These are phyloP conservation scores for Mycena rebaudengoi DNA, from an alignment of 768 basidiomycete genomes.

Conservation along the genomic window DNA sequence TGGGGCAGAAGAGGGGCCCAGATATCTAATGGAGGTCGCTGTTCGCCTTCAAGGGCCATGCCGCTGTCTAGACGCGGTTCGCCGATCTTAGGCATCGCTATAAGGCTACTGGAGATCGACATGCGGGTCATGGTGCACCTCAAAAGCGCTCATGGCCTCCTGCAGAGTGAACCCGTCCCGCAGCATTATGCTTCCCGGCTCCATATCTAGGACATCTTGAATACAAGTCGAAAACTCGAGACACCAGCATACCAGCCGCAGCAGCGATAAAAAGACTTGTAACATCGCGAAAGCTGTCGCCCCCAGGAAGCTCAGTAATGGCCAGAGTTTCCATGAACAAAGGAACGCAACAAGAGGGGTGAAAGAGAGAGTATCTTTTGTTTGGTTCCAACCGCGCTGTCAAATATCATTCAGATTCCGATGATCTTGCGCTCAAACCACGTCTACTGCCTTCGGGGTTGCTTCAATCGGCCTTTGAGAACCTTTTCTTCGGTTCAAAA, in stretches of 20 bases:
- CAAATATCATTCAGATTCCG: not conserved
- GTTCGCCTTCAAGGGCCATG: constrained; percentile 54
- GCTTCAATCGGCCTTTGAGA: too few relatives aligned
- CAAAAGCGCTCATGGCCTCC: constrained; percentile 95
- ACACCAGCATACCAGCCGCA: constrained; percentile 59
- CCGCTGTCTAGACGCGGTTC: constrained; percentile 92
- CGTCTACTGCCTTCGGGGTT: constrained; percentile 2
- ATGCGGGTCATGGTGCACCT: constrained; percentile 57
- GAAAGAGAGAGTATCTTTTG: not conserved
- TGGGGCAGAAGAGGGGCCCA: constrained; percentile 70
- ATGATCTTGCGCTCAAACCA: constrained; percentile 17
- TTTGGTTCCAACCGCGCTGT: not conserved
- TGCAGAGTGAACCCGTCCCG: constrained; percentile 76
- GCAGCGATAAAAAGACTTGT: constrained; percentile 68
- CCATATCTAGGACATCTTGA: constrained; percentile 58
- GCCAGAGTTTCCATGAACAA: constrained; percentile 7
- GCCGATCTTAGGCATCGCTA: constrained; percentile 68
- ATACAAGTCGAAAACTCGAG: constrained; percentile 2
- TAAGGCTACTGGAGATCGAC: constrained; percentile 6
- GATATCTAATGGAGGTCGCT: constrained; percentile 66
- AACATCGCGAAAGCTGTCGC: constrained; percentile 69
- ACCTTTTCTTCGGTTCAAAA: not conserved
- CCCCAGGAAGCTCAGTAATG: constrained; percentile 55
- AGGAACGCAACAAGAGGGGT: constrained; percentile 1
- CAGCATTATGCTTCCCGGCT: constrained; percentile 67